These are phyloP conservation scores for Silene uniflora DNA, from an alignment of 148 eudicot genomes.

Conservation along the genomic window DNA sequence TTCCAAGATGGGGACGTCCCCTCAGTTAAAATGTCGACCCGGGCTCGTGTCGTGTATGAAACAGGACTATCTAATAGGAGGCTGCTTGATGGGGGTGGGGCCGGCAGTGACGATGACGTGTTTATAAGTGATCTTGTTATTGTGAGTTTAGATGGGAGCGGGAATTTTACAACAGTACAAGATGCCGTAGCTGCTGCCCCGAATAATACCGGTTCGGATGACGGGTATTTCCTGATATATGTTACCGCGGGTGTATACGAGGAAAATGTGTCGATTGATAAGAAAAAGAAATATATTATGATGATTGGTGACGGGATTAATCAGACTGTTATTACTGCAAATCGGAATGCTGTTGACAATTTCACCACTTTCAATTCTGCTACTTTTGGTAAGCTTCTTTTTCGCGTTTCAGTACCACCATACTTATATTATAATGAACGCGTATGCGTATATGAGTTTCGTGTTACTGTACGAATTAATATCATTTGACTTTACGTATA, in stretches of 20 bases:
- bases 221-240: constrained; percentile 68
- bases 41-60: constrained; percentile 27
- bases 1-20: constrained; percentile 33
- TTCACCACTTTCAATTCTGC: constrained; percentile 76
- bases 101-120: constrained; percentile 25
- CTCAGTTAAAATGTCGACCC: constrained; percentile 34
- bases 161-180: constrained; percentile 43
- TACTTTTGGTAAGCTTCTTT: constrained; percentile 68
- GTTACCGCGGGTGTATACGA: constrained; percentile 60
- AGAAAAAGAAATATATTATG: constrained; percentile 64
- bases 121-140: constrained; percentile 44
- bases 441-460: too few relatives aligned
- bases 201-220: constrained; percentile 29
- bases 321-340: constrained; percentile 74
- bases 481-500: too few relatives aligned
- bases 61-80: constrained; percentile 24
- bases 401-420: constrained; percentile 47
- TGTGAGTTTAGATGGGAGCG: constrained; percentile 53
- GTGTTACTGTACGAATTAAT: too few relatives aligned
- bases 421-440: too few relatives aligned
- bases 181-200: constrained; percentile 70
- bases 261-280: constrained; percentile 56
- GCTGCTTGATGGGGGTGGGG: constrained; percentile 28
- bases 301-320: constrained; percentile 90
- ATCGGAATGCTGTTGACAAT: constrained; percentile 53